Base-by-base conservation (phyloP, 2,329 filamentous ascomycete genomes). In the Fusarium hostae region DNA sequence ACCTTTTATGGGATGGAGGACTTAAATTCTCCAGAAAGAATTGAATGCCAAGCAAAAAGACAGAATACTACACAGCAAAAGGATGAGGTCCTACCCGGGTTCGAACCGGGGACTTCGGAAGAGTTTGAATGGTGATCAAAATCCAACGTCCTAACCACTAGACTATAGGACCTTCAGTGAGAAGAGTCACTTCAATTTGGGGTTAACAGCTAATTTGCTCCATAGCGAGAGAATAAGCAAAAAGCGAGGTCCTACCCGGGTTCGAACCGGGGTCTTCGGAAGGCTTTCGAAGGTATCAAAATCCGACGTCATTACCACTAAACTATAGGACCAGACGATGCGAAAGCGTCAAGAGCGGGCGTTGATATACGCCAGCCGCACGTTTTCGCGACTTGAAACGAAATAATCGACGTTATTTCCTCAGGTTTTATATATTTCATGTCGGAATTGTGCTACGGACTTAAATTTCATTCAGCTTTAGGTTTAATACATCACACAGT, bases 301-400 rank as follows among this genome's bases (percentile, higher is more conserved):
- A 66, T 66, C 63, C 63, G 63, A 66, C 63, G 63, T 66, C 63
- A 66, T 66, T 66, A 66, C 64, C 64, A 67, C 64, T 66, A 66
- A 66, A 66, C 64, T 67, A 66, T 66, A 66, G 64, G 64, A 66
- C 64, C 64, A 44, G 13, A 44, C 24, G 28, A 26, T 66, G 24
- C 9, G 5, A 6, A 3, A 5, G 2, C 7, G 16, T 13, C 2
- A n/a, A 24, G n/a, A 22, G 15, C n/a, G 12, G 5, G 9, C 4
- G 1, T 6, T 41, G 47, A 63, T 45, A 39, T 47, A 47, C 13
- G 13, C 22, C 7, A n/a, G 4, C 2, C 5, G 1, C 1, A 0
- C 10, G 10, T 16, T 4, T 56, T 32, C 5, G 11, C 8, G 13
- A 26, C 6, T 5, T 2, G 6, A 52, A 13, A 11, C 6, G 2